Base-by-base conservation (phyloP, 768 basidiomycete species). In the Xanthoconium purpureum region DNA sequence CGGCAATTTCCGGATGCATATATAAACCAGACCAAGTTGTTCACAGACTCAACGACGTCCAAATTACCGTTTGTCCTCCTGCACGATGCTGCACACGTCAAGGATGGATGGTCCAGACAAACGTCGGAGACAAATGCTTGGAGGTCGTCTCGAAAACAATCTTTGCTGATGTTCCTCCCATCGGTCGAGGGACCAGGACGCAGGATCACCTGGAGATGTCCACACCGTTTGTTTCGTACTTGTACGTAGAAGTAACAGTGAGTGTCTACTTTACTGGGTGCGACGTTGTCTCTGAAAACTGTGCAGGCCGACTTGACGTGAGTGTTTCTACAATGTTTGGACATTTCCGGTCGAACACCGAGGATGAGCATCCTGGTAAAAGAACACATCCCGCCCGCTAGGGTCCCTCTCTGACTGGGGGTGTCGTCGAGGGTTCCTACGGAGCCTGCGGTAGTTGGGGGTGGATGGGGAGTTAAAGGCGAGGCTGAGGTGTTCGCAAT, bases 301-400 rank as follows among this genome's bases (percentile, higher is more conserved):
- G 12, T 5, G 30, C 38, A 59, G 57, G 17, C 24, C 40, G 15
- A 11, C 15, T 29, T 9, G 13, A 18, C 6, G 45, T 76, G 65
- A 74, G 74, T 74, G 57, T 24, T 64, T 52, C 28, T 49, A n/a
- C n/a, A n/a, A n/a, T 15, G 39, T 50, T 14, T 44, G 59, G 56
- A 55, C 33, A 43, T 35, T 59, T 49, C 61, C 53, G 63, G 55
- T 64, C 56, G 60, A 55, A 71, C 66, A 77, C 82, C 87, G 68
- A 80, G 70, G 90, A 92, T 70, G 89, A 91, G 73, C 81, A 85
- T 76, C 85, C 89, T 92, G 89, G 89, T 92, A 91, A 92, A 87
- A 76, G 81, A 70, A 92, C 83, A 74, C 84, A 88, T 77, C 89
- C 85, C 84, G 77, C 67, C 73, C 68, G 58, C 47, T 36, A 67